phyloP scores from a whole-genome alignment of 2,329 filamentous ascomycete species.

The Aureobasidium melanogenum region DNA sequence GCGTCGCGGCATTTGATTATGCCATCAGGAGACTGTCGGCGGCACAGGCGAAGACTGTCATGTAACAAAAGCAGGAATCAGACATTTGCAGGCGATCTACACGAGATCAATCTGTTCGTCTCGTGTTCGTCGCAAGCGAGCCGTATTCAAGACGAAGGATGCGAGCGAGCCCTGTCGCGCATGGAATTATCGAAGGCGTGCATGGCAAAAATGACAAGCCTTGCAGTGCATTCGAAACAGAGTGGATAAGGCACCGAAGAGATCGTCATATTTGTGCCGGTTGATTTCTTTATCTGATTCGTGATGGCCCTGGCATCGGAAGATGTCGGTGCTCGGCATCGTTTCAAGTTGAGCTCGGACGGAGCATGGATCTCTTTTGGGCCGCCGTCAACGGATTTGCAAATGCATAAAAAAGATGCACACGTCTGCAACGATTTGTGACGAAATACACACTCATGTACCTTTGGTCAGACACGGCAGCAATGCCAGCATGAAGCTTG shows the following conservation, averaged over 20 bases:
- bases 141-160: neutral
- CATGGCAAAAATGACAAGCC: neutral
- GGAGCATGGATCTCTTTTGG: neutral
- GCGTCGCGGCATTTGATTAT: neutral
- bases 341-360: neutral
- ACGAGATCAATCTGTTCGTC: neutral
- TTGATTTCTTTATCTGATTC: neutral
- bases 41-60: neutral
- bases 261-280: neutral
- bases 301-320: neutral
- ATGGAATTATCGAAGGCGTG: neutral
- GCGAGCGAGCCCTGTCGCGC: neutral
- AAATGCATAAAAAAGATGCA: too few species aligned
- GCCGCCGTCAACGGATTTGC: neutral
- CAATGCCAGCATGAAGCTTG: too few species aligned
- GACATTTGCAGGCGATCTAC: neutral
- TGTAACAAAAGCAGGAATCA: neutral
- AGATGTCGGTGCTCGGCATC: neutral
- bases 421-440: too few species aligned
- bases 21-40: neutral
- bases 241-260: neutral
- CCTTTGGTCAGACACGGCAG: too few species aligned
- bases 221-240: neutral
- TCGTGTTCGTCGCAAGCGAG: neutral
- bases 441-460: conserved; percentile 23